These are phyloP conservation scores for Cercospora sesami DNA, from an alignment of 2,329 filamentous ascomycete genomes.

Conservation along the genomic window DNA sequence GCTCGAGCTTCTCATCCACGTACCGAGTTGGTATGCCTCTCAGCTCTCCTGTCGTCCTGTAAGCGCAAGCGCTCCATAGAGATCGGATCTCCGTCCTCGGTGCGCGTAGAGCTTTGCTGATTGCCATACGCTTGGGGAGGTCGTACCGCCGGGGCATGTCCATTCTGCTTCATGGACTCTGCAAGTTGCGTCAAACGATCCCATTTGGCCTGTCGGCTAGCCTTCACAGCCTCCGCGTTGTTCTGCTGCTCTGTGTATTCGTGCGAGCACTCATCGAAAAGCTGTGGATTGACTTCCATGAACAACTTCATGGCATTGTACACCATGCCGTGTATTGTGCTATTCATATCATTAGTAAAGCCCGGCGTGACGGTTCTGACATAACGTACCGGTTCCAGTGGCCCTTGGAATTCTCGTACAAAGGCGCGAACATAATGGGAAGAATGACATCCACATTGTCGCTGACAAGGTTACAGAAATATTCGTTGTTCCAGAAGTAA, in stretches of 20 bases:
- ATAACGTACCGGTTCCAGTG: constrained; percentile 89
- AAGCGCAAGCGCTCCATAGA: constrained; percentile 86
- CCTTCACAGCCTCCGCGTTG: constrained; percentile 80
- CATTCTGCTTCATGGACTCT: constrained; percentile 47
- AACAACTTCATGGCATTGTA: constrained; percentile 99
- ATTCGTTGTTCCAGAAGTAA: constrained; percentile 99
- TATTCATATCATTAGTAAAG: constrained; percentile 43
- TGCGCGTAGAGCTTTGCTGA: constrained; percentile 41
- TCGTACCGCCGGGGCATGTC: constrained; percentile 31
- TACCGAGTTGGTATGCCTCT: constrained; percentile 41
- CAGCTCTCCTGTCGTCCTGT: constrained; percentile 69
- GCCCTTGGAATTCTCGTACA: constrained; percentile 98
- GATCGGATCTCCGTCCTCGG: constrained; percentile 76
- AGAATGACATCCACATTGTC: constrained; percentile 98
- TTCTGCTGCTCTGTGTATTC: constrained; percentile 97
- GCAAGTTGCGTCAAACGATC: constrained; percentile 80
- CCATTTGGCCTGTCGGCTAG: constrained; percentile 83
- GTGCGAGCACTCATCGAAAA: constrained; percentile 98
- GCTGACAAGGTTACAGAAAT: constrained; percentile 98
- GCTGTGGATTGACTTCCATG: constrained; percentile 98
- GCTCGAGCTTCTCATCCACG: constrained; percentile 35
- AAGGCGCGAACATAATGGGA: constrained; percentile 97
- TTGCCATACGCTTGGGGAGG: constrained; percentile 40
- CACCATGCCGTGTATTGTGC: constrained; percentile 99
- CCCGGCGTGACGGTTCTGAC: too few relatives aligned